These are phyloP conservation scores for Tetrapisispora namnaoensis DNA, from an alignment of 805 yeast species.

Conservation along the genomic window DNA sequence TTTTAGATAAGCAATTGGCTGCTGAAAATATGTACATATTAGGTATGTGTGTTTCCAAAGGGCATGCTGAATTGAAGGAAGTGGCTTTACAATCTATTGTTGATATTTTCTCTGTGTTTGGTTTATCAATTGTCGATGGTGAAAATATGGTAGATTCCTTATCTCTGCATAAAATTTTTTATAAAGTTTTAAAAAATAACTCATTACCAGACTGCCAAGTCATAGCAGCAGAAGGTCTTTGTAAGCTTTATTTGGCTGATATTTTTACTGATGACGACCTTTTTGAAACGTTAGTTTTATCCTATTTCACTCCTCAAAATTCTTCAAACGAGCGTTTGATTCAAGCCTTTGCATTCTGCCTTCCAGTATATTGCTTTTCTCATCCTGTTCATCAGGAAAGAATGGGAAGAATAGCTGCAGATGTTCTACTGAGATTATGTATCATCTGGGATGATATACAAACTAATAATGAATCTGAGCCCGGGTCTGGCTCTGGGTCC, in stretches of 20 bases:
- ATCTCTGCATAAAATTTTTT: slow-evolving; percentile 59
- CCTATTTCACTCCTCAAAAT: slow-evolving; percentile 67
- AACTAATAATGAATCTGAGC: no score
- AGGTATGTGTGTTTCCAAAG: slow-evolving; percentile 60
- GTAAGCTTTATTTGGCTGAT: slow-evolving; percentile 72
- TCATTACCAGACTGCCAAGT: slow-evolving; percentile 62
- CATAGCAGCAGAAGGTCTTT: slow-evolving; percentile 74
- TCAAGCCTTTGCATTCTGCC: slow-evolving; percentile 76
- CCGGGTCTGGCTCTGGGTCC: slow-evolving; percentile 20
- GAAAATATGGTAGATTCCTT: slow-evolving; percentile 54
- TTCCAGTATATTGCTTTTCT: slow-evolving; percentile 81
- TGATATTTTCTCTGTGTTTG: slow-evolving; percentile 72
- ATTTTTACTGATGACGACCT: slow-evolving; percentile 61
- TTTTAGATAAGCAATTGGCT: slow-evolving; percentile 60
- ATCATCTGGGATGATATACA: slow-evolving; percentile 33
- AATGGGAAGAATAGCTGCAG: slow-evolving; percentile 54
- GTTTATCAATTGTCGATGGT: slow-evolving; percentile 54
- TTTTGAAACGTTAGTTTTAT: slow-evolving; percentile 57
- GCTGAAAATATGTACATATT: slow-evolving; percentile 52
- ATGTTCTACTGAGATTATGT: slow-evolving; percentile 52
- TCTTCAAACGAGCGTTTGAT: slow-evolving; percentile 53
- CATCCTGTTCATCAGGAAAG: slow-evolving; percentile 61
- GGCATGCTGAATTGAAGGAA: slow-evolving; percentile 50
- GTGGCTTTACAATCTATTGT: slow-evolving; percentile 61
- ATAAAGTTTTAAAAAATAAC: slow-evolving; percentile 49